Evolutionary conservation across 2,329 filamentous ascomycete species (phyloP).

Genomic region (Exophiala sp.): DNA sequence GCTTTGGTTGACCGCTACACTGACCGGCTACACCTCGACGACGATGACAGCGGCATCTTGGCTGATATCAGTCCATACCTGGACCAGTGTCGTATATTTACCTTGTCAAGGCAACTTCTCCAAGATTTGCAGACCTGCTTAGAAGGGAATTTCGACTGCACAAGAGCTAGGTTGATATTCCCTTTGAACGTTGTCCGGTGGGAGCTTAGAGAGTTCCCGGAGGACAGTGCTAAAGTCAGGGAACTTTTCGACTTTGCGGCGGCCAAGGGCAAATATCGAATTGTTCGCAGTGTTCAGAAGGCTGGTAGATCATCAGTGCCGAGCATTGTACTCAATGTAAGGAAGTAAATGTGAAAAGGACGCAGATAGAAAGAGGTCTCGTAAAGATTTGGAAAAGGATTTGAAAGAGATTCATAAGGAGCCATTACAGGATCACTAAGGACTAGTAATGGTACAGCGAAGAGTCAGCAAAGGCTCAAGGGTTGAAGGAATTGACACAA

Average conservation of each 20-base stretch:
- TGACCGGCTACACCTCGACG: neutral
- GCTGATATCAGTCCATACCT: neutral
- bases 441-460: too few species aligned
- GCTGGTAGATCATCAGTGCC: conserved; percentile 1
- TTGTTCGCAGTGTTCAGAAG: conserved; percentile 4
- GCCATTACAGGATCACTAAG: too few species aligned
- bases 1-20: neutral
- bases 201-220: conserved; percentile 1
- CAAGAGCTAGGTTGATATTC: neutral
- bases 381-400: too few species aligned
- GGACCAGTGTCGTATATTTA: neutral
- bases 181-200: conserved; percentile 9
- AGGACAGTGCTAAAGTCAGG: neutral
- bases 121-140: neutral
- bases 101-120: neutral
- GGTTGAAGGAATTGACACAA: too few species aligned
- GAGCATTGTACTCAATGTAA: too few species aligned
- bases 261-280: neutral
- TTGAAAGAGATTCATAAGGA: too few species aligned
- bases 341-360: too few species aligned
- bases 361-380: too few species aligned
- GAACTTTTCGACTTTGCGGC: conserved; percentile 4
- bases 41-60: neutral
- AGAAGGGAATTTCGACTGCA: neutral
- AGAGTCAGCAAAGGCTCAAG: too few species aligned